phyloP scores from a whole-genome alignment of 768 basidiomycete species.

The Crucibulum laeve region DNA sequence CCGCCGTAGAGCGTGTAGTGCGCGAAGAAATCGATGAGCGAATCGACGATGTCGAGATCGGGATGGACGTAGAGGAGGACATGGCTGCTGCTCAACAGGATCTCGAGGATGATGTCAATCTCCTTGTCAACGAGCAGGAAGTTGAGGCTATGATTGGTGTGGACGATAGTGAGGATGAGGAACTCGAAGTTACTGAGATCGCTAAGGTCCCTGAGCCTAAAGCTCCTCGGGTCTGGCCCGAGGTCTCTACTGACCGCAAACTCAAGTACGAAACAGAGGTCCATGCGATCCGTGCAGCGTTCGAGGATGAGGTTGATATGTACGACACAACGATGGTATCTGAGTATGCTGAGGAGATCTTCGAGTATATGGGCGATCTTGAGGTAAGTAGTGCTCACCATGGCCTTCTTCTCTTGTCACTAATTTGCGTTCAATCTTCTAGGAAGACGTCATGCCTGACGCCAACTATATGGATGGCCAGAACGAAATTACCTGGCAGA shows the following conservation, averaged over 20 bases:
- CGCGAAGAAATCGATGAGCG: slow-evolving; percentile 37
- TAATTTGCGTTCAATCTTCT: slow-evolving; percentile 16
- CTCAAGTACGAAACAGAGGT: slow-evolving; percentile 58
- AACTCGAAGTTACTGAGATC: slow-evolving; percentile 26
- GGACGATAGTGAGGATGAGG: slow-evolving; percentile 41
- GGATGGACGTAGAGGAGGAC: slow-evolving; percentile 66
- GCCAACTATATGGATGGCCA: slow-evolving; percentile 93
- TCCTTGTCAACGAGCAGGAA: slow-evolving; percentile 48
- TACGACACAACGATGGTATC: slow-evolving; percentile 95
- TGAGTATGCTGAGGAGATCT: slow-evolving; percentile 98
- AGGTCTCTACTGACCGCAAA: slow-evolving; percentile 58
- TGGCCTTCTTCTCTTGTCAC: no score
- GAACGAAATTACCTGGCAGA: slow-evolving; percentile 86
- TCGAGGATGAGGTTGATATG: slow-evolving; percentile 64
- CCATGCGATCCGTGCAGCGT: slow-evolving; percentile 63
- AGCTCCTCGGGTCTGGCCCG: slow-evolving; percentile 65
- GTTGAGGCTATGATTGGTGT: slow-evolving; percentile 62
- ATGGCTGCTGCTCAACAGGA: slow-evolving; percentile 22
- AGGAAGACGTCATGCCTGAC: slow-evolving; percentile 88
- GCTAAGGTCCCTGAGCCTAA: slow-evolving; percentile 26
- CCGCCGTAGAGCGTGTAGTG: slow-evolving; percentile 34
- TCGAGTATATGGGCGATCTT: slow-evolving; percentile 90
- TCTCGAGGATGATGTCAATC: slow-evolving; percentile 34
- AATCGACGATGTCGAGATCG: slow-evolving; percentile 30
- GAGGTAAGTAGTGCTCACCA: slow-evolving; percentile 75